These are phyloP conservation scores for Tillandsia fasciculata DNA, from an alignment of 176 grass and related monocot genomes.

Conservation along the genomic window DNA sequence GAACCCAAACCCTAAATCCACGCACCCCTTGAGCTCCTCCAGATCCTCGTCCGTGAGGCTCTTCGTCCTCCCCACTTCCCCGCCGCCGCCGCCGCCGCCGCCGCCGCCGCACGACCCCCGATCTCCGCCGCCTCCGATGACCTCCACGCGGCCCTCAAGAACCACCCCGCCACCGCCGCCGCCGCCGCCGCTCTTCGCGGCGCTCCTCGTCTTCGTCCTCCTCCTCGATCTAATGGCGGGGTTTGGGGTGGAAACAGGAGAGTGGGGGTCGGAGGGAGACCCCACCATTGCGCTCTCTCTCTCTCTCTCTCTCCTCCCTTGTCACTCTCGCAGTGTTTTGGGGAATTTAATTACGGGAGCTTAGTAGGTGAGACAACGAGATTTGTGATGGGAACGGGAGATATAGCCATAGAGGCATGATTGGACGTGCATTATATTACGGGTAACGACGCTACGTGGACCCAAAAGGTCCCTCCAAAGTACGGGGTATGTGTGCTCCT, in stretches of 20 bases:
- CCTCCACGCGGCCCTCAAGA: constrained; percentile 23
- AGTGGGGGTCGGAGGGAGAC: constrained; percentile 9
- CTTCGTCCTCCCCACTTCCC: constrained; percentile 7
- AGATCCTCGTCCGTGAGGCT: constrained; percentile 30
- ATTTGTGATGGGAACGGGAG: neutral
- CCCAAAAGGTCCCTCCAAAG: no score
- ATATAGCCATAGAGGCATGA: neutral
- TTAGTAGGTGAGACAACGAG: constrained; percentile 5
- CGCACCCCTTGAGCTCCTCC: constrained; percentile 30
- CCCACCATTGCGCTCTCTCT: constrained; percentile 14
- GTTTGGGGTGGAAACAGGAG: constrained; percentile 5
- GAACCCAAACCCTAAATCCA: constrained; percentile 32
- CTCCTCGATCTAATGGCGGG: neutral
- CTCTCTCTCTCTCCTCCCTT: constrained; percentile 1
- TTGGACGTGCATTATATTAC: no score
- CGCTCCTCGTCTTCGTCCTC: neutral
- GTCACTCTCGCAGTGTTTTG: neutral
- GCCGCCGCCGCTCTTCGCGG: neutral
- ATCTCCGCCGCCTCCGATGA: neutral
- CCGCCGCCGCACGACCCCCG: neutral
- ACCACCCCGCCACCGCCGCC: constrained; percentile 9
- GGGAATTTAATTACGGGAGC: neutral
- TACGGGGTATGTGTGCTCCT: no score
- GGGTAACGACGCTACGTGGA: no score
- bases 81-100: neutral